Evolutionary conservation across 2,329 filamentous ascomycete species (phyloP).

Genomic region (Neofusicoccum kwambonambiense): DNA sequence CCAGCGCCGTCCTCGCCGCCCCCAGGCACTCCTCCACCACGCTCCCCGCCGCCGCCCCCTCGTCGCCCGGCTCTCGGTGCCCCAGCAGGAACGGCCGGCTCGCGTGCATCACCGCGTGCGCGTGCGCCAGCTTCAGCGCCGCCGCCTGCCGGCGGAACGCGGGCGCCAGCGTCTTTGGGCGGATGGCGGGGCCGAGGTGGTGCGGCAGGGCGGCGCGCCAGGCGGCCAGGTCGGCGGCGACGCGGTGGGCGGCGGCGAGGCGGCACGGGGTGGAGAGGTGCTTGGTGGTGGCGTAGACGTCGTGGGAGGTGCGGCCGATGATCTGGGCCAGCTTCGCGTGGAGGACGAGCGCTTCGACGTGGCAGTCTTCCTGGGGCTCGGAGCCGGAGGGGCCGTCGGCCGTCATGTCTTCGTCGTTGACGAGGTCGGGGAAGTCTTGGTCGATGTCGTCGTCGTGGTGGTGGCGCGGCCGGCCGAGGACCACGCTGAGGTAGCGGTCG

Average conservation of each 20-base stretch:
- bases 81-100: slow-evolving; percentile 34
- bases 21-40: slow-evolving; percentile 46
- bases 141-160: slow-evolving; percentile 40
- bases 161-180: slow-evolving; percentile 47
- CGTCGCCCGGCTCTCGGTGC: slow-evolving; percentile 16
- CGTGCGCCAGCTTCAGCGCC: slow-evolving; percentile 33
- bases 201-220: slow-evolving; percentile 40
- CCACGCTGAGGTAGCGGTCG: slow-evolving; percentile 62
- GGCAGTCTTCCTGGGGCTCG: slow-evolving; percentile 43
- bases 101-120: slow-evolving; percentile 35
- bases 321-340: slow-evolving; percentile 44
- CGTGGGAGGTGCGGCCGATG: slow-evolving; percentile 30
- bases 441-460: slow-evolving; percentile 65
- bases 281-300: slow-evolving; percentile 35
- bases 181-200: slow-evolving; percentile 42
- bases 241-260: slow-evolving; percentile 37
- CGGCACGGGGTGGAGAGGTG: slow-evolving; percentile 36
- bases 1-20: slow-evolving; percentile 42
- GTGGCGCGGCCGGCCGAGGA: slow-evolving; percentile 60
- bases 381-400: slow-evolving; percentile 33
- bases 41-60: slow-evolving; percentile 35
- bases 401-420: slow-evolving; percentile 59
- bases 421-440: slow-evolving; percentile 55
- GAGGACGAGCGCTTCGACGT: slow-evolving; percentile 49
- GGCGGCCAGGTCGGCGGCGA: slow-evolving; percentile 37